Evolutionary conservation across 2,329 filamentous ascomycete genomes (phyloP).

Genomic region (Pestalotiopsis sp.): DNA sequence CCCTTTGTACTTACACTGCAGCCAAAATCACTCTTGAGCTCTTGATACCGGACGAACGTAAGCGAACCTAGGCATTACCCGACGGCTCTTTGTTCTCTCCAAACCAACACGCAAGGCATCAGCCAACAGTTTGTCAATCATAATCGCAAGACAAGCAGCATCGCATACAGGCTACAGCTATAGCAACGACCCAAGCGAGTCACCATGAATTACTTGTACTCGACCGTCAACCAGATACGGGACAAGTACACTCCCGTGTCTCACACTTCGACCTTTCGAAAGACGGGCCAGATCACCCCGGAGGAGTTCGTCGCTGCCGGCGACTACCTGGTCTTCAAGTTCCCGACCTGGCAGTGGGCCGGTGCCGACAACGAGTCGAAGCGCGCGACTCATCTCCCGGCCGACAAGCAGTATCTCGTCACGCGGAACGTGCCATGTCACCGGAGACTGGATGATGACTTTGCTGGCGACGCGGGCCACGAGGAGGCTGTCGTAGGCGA

Average conservation of each 20-base stretch:
- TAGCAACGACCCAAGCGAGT: background rate
- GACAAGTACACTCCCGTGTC: conserved; percentile 89
- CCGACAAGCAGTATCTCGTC: conserved; percentile 92
- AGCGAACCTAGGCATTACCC: background rate
- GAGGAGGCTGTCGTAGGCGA: conserved; percentile 87
- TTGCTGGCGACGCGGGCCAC: conserved; percentile 83
- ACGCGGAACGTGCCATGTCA: conserved; percentile 95
- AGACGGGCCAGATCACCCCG: conserved; percentile 92
- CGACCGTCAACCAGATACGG: conserved; percentile 87
- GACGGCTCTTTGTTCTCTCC: conserved; percentile 2
- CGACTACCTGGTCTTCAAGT: conserved; percentile 98
- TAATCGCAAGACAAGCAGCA: background rate
- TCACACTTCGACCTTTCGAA: conserved; percentile 90
- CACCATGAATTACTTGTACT: conserved; percentile 88
- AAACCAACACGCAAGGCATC: background rate
- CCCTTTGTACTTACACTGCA: background rate
- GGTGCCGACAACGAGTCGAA: conserved; percentile 82
- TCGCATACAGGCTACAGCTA: background rate
- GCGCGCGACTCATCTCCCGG: conserved; percentile 79
- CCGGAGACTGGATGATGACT: conserved; percentile 88
- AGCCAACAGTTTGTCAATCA: background rate
- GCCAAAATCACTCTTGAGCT: background rate
- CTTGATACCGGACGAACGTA: background rate
- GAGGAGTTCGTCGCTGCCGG: conserved; percentile 96
- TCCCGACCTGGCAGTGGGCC: conserved; percentile 97